A percentile compares a stretch with the other conserved stretches of the same genome.
Conservation (phyloP, 352 stramenopile genomes). For the Halophytophthora polymorphica region DNA sequence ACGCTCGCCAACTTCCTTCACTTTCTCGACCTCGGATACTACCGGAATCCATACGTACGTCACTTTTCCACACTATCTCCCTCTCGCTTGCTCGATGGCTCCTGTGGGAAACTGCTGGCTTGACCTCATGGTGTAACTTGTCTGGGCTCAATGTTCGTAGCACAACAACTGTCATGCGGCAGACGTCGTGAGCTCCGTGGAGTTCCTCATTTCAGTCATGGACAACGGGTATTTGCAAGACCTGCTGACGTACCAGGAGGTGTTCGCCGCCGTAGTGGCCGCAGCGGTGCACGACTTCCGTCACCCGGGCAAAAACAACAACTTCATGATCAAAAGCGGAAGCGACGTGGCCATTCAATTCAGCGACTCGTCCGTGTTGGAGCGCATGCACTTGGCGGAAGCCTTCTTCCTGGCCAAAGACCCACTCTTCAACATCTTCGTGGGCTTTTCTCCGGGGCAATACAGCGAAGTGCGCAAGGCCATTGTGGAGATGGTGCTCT, state of each 20-base stretch:
- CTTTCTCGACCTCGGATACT: slow-evolving; percentile 80
- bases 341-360: slow-evolving; percentile 79
- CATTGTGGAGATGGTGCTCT: slow-evolving; percentile 86
- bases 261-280: slow-evolving; percentile 76
- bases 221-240: slow-evolving; percentile 81
- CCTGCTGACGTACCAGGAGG: slow-evolving; percentile 75
- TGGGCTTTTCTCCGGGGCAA: slow-evolving; percentile 45
- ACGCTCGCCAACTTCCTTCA: slow-evolving; percentile 77
- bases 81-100: background rate
- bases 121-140: background rate
- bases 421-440: slow-evolving; percentile 75
- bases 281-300: slow-evolving; percentile 84
- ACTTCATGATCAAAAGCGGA: slow-evolving; percentile 78
- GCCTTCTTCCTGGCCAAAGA: slow-evolving; percentile 74
- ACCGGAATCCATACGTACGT: slow-evolving; percentile 78
- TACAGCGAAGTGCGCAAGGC: slow-evolving; percentile 73
- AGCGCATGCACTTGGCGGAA: slow-evolving; percentile 84
- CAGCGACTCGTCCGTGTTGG: slow-evolving; percentile 78
- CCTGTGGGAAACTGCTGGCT: slow-evolving; percentile 1
- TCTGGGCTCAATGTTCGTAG: slow-evolving; percentile 30
- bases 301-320: slow-evolving; percentile 84
- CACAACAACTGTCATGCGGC: slow-evolving; percentile 81
- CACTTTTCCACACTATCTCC: slow-evolving; percentile 3
- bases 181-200: slow-evolving; percentile 77
- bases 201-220: slow-evolving; percentile 79